Conservation (phyloP, 2,329 filamentous ascomycete genomes). For the Ceratocystiopsis brevicomis region DNA sequence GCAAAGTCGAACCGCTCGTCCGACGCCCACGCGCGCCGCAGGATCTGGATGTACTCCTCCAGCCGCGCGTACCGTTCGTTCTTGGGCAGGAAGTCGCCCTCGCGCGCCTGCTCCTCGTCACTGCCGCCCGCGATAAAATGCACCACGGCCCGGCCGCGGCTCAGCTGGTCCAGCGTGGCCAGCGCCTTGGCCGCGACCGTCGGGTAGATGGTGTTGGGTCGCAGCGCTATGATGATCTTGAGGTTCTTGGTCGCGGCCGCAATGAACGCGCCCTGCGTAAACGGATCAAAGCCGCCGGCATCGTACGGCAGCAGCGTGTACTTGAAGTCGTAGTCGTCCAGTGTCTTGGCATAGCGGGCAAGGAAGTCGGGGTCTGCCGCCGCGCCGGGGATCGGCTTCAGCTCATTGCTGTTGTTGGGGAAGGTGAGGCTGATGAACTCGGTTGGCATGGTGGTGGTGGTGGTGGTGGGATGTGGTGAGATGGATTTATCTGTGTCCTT, state of each 20-base stretch:
- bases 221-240: slow-evolving; percentile 41
- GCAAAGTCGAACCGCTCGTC: slow-evolving; percentile 41
- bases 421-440: slow-evolving; percentile 43
- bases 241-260: slow-evolving; percentile 36
- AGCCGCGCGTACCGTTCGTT: slow-evolving; percentile 36
- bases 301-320: slow-evolving; percentile 43
- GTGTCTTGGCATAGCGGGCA: slow-evolving; percentile 32
- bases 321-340: slow-evolving; percentile 42
- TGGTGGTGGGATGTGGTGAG: background rate
- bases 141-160: slow-evolving; percentile 32
- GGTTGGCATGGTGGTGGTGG: slow-evolving; percentile 18
- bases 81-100: slow-evolving; percentile 40
- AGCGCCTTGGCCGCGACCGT: slow-evolving; percentile 43
- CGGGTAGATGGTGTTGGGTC: slow-evolving; percentile 42
- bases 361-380: slow-evolving; percentile 34
- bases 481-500: background rate
- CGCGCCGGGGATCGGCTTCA: slow-evolving; percentile 32
- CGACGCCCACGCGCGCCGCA: slow-evolving; percentile 38
- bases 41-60: slow-evolving; percentile 43
- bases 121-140: slow-evolving; percentile 45
- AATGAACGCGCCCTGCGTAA: slow-evolving; percentile 39
- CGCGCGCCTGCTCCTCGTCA: slow-evolving; percentile 38
- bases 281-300: slow-evolving; percentile 35
- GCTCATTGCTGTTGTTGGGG: slow-evolving; percentile 36
- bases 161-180: slow-evolving; percentile 41